Evolutionary conservation across 106 monocot species (phyloP), one percentile per base, ranked within the genome.

Genomic region (Chionographis japonica): DNA sequence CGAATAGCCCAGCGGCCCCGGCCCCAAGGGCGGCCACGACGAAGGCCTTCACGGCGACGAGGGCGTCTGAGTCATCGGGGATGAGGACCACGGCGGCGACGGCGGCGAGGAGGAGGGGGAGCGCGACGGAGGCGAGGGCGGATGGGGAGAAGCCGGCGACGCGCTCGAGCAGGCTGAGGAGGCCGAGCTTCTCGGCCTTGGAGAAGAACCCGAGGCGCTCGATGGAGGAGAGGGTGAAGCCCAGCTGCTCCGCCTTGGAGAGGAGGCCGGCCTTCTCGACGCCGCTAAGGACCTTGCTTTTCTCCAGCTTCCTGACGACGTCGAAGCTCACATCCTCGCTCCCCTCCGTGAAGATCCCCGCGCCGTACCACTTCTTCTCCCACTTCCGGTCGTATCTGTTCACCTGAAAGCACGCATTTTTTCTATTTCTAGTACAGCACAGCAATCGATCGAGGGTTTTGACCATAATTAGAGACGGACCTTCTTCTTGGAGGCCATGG

Each of bases 291-390:
- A 97, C 89, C 79, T 87, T 92, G 68, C 76, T 74, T 73, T 73
- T 73, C 86, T 97, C 92, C 13, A 97, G 78, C 78, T 92, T 86
- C 73, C 79, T 97, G 18, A 97, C 69, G 37, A 97, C 84, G 78
- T 97, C 92, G 12, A 97, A 56, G 17, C 17, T 59, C 18, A 89
- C 65, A 35, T 92, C 89, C 75, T 97, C 92, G 66, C 77, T 81
- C 3, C 79, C 81, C 71, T 97, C 95, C 19, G 17, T 5, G 74
- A 97, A 97, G 58, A 92, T 58, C 8, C 95, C 95, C 58, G 92
- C 80, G 1, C 95, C 95, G 70, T 76, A 97, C 95, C 95, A 97
- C 70, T 88, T 68, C 84, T 97, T 97, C 71, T 77, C 59, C 95
- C 95, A 97, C 46, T 42, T 68, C 2, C 62, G 38, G 71, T 97